Evolutionary conservation across 2,329 filamentous ascomycete species (phyloP), one percentile per base, ranked within the genome.

Genomic region (Shiraia sp.): DNA sequence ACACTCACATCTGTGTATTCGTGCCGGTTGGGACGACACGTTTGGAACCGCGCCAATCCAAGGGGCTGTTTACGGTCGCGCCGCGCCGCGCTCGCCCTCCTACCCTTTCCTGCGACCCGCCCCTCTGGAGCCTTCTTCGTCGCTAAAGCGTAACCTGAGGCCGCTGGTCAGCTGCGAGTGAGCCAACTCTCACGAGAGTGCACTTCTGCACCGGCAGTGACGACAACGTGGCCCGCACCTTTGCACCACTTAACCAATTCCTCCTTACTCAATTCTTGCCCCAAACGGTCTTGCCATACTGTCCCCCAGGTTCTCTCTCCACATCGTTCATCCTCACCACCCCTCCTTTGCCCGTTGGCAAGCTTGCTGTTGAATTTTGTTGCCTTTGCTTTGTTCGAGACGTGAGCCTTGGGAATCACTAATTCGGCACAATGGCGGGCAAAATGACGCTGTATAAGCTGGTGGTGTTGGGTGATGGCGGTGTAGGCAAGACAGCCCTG

Each of bases 381-480:
- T n/a, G n/a, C n/a, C n/a, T n/a, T n/a, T n/a, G n/a, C n/a, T n/a
- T n/a, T n/a, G n/a, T n/a, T n/a, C n/a, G n/a, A n/a, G n/a, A n/a
- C n/a, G n/a, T n/a, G n/a, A n/a, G n/a, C n/a, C n/a, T n/a, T n/a
- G n/a, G n/a, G n/a, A n/a, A n/a, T n/a, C n/a, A n/a, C n/a, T n/a
- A n/a, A n/a, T n/a, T n/a, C n/a, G n/a, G n/a, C n/a, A 78, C 66
- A 71, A 93, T 93, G 89, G 85, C 88, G 75, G 88, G 88, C 66
- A 91, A 92, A 79, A 95, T 95, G 90, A 91, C 90, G 68, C 76
- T 95, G 71, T 95, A 96, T 79, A 95, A 95, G 76, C 75, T 96
- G 80, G 90, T 96, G 82, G 90, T 96, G 75, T 78, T 96, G 53
- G 91, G 90, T 61, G 90, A 96, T 70, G 90, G 90, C 75, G 90